Conservation (phyloP, 2,329 filamentous ascomycete genomes). For the Graphiopsis chlorocephala region DNA sequence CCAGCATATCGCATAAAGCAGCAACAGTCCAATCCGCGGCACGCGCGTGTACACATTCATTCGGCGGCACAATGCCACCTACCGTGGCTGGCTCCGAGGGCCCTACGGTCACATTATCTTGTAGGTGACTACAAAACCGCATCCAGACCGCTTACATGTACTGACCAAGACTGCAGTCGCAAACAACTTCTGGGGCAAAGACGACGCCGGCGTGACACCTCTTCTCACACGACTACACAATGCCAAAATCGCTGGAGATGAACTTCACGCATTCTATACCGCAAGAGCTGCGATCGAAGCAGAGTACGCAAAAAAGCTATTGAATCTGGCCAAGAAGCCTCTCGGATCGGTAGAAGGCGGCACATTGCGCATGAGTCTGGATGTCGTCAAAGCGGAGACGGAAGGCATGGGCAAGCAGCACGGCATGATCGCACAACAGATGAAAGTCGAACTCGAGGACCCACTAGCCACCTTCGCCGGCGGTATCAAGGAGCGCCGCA, state of each 20-base stretch:
- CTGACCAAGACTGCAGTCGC: slow-evolving; percentile 65
- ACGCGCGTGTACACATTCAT: slow-evolving; percentile 4
- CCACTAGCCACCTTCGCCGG: slow-evolving; percentile 87
- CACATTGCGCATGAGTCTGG: slow-evolving; percentile 77
- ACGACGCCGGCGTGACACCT: slow-evolving; percentile 90
- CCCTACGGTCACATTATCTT: slow-evolving; percentile 38
- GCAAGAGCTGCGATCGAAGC: slow-evolving; percentile 93
- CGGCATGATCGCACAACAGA: slow-evolving; percentile 82
- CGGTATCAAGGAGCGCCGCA: slow-evolving; percentile 91
- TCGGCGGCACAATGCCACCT: slow-evolving; percentile 32
- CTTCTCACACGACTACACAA: slow-evolving; percentile 91
- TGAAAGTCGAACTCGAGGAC: slow-evolving; percentile 95
- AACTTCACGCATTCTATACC: slow-evolving; percentile 86
- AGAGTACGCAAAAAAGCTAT: slow-evolving; percentile 86
- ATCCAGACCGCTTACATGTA: neutral
- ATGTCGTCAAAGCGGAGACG: slow-evolving; percentile 82
- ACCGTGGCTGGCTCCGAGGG: slow-evolving; percentile 32
- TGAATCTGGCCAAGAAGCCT: slow-evolving; percentile 81
- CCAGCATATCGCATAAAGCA: neutral
- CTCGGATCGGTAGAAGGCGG: slow-evolving; percentile 85
- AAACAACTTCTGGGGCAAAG: slow-evolving; percentile 99
- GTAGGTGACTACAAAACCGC: slow-evolving; percentile 21
- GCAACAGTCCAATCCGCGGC: neutral
- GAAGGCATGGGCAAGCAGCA: slow-evolving; percentile 95
- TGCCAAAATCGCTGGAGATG: slow-evolving; percentile 92